phyloP scores from a whole-genome alignment of 495 filamentous ascomycete genomes.

The Paragyromitra xinjiangensis region DNA sequence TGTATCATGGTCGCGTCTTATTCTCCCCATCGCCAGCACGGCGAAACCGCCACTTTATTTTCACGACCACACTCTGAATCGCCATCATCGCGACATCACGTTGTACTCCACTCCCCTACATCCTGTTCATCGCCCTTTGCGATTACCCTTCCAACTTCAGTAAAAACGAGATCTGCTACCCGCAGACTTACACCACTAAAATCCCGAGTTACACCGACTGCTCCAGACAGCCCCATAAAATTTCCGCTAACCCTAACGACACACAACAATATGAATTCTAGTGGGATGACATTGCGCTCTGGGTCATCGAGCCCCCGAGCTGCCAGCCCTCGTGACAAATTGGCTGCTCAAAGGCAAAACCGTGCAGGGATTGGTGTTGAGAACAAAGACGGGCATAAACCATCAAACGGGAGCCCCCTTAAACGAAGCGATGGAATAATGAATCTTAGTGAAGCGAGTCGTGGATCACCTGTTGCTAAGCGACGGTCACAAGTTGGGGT shows the following conservation, averaged over 20 bases:
- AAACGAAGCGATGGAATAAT: constrained; percentile 92
- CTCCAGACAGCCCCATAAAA: constrained; percentile 47
- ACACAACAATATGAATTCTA: constrained; percentile 55
- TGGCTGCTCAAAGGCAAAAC: constrained; percentile 48
- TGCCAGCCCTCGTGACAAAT: constrained; percentile 52
- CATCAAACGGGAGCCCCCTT: constrained; percentile 70
- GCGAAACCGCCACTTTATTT: constrained; percentile 55
- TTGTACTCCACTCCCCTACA: constrained; percentile 45
- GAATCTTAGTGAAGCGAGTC: constrained; percentile 74
- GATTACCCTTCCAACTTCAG: constrained; percentile 37
- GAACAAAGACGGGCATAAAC: constrained; percentile 48
- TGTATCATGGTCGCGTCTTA: constrained; percentile 56
- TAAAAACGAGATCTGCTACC: constrained; percentile 54
- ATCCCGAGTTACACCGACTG: constrained; percentile 22
- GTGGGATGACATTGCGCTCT: constrained; percentile 55
- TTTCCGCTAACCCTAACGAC: constrained; percentile 54
- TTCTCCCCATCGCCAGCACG: constrained; percentile 57
- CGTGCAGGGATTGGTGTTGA: constrained; percentile 54
- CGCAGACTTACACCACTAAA: constrained; percentile 47
- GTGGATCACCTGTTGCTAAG: constrained; percentile 77
- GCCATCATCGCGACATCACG: constrained; percentile 51
- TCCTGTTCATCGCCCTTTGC: constrained; percentile 53
- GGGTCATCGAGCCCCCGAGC: constrained; percentile 53
- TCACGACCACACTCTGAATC: constrained; percentile 53
- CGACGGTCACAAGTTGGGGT: constrained; percentile 56